These are phyloP conservation scores for Cadophora sp. DNA, from an alignment of 2,329 filamentous ascomycete species.

Conservation along the genomic window DNA sequence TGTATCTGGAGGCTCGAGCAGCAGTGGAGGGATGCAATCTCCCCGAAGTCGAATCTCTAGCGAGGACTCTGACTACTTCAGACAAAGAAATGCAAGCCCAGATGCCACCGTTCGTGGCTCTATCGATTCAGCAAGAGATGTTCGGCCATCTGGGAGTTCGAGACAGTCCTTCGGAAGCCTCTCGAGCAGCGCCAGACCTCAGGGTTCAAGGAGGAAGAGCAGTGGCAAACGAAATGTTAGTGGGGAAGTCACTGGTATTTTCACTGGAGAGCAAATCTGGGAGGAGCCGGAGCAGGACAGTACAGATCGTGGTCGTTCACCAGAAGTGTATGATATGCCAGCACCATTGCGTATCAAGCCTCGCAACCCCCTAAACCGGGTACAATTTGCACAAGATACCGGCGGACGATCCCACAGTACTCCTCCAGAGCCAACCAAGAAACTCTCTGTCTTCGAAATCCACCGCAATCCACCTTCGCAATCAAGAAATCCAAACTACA, in stretches of 20 bases:
- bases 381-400: conserved; percentile 55
- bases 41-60: conserved; percentile 47
- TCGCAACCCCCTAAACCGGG: conserved; percentile 69
- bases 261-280: conserved; percentile 83
- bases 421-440: conserved; percentile 50
- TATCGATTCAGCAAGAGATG: conserved; percentile 34
- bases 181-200: conserved; percentile 25
- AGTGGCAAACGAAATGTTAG: conserved; percentile 67
- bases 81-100: conserved; percentile 31
- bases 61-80: conserved; percentile 34
- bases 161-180: conserved; percentile 42
- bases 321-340: conserved; percentile 44
- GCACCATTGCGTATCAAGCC: conserved; percentile 63
- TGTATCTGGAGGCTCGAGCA: conserved; percentile 43
- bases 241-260: conserved; percentile 67
- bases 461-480: conserved; percentile 84
- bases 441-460: conserved; percentile 69
- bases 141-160: conserved; percentile 14
- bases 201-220: conserved; percentile 34
- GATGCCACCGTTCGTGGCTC: conserved; percentile 34
- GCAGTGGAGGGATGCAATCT: conserved; percentile 45
- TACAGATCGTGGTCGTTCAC: conserved; percentile 34
- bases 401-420: conserved; percentile 53
- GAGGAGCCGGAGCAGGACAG: conserved; percentile 75
- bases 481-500: conserved; percentile 82